These are phyloP conservation scores for Corynascus novoguineensis DNA, from an alignment of 495 filamentous ascomycete genomes.

Conservation along the genomic window DNA sequence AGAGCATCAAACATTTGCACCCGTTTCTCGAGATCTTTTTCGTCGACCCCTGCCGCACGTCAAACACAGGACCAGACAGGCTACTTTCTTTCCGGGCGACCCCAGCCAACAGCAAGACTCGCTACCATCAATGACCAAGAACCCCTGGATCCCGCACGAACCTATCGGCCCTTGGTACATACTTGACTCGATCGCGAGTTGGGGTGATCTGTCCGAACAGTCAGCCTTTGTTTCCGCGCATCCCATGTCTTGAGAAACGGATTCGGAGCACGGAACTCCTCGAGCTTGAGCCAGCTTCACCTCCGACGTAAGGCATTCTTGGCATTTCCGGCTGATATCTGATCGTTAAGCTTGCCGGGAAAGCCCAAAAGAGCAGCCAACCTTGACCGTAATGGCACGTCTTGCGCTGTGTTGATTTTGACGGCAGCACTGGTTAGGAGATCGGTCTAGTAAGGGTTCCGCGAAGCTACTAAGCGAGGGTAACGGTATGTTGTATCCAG, in stretches of 20 bases:
- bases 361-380: not conserved
- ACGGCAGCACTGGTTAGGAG: not conserved
- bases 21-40: constrained; percentile 15
- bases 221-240: constrained; percentile 37
- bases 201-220: constrained; percentile 22
- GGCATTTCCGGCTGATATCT: not conserved
- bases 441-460: not conserved
- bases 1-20: constrained; percentile 20
- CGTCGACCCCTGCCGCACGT: constrained; percentile 24
- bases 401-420: not conserved
- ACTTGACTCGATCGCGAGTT: constrained; percentile 3
- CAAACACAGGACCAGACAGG: constrained; percentile 31
- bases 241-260: constrained; percentile 30
- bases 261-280: constrained; percentile 3
- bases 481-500: constrained; percentile 22
- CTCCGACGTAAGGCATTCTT: not conserved
- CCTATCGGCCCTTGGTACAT: constrained; percentile 7
- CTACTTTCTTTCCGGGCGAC: constrained; percentile 27
- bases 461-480: constrained; percentile 18
- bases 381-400: not conserved
- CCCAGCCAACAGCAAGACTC: constrained; percentile 24
- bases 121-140: constrained; percentile 26
- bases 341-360: not conserved
- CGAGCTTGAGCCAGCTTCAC: constrained; percentile 2
- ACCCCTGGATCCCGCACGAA: constrained; percentile 26